Conservation (phyloP, 257 asterid species). For the Solanum infundibuliforme region DNA sequence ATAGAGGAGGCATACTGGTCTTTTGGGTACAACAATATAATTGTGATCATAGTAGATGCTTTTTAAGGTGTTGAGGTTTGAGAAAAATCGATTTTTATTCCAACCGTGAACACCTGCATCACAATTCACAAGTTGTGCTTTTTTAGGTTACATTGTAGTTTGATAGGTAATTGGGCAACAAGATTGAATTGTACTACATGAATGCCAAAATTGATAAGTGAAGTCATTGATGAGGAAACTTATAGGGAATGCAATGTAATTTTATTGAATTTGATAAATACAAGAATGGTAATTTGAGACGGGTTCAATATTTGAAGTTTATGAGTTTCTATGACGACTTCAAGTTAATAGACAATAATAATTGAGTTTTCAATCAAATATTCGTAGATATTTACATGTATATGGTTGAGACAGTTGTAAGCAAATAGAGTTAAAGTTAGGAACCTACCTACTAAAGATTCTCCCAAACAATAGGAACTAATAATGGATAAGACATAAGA, state of each 20-base stretch:
- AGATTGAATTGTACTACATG: background rate
- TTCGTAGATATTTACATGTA: background rate
- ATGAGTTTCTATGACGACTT: background rate
- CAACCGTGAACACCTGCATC: fast-evolving
- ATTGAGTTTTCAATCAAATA: no score
- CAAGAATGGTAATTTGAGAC: background rate
- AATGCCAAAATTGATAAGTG: background rate
- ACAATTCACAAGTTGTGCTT: no score
- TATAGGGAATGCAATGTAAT: background rate
- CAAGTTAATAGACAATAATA: no score
- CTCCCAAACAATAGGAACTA: background rate
- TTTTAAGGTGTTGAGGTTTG: background rate
- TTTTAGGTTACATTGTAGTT: background rate
- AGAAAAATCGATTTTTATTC: background rate
- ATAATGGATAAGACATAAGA: background rate
- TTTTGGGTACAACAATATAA: background rate
- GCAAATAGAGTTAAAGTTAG: background rate
- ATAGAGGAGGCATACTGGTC: no score
- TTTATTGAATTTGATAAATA: background rate
- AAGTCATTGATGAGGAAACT: background rate
- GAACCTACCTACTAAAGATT: background rate
- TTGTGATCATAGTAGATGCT: background rate
- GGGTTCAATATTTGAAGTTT: background rate
- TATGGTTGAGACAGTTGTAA: background rate
- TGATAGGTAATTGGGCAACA: background rate